Conservation (phyloP, 805 yeast species). For the Metschnikowia lochheadii region DNA sequence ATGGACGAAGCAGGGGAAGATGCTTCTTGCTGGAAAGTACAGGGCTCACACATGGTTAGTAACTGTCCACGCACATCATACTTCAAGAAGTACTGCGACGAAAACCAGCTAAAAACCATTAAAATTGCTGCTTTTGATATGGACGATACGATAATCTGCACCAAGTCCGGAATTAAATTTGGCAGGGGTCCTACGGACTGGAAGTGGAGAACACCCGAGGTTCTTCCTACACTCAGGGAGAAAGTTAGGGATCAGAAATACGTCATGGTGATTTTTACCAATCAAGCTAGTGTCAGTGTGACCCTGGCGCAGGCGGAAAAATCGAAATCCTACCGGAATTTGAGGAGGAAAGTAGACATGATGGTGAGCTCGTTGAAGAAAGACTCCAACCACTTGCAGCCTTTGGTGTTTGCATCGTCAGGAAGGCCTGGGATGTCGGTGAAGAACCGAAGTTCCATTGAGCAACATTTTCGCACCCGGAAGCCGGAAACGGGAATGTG, state of each 20-base stretch:
- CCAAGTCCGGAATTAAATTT: constrained; percentile 61
- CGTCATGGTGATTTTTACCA: constrained; percentile 69
- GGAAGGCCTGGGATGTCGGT: constrained; percentile 40
- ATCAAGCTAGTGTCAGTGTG: constrained; percentile 71
- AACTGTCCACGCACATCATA: constrained; percentile 29
- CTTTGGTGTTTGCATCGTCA: constrained; percentile 61
- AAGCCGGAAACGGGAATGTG: constrained; percentile 85
- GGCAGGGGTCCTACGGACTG: constrained; percentile 66
- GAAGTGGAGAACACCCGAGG: constrained; percentile 44
- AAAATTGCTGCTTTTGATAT: constrained; percentile 75
- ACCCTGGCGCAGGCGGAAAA: constrained; percentile 12
- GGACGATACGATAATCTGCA: constrained; percentile 70
- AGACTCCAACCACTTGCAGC: constrained; percentile 18
- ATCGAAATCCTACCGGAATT: constrained; percentile 36
- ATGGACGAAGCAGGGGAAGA: not conserved
- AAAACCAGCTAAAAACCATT: constrained; percentile 7
- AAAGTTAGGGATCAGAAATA: constrained; percentile 25
- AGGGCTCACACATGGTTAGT: constrained; percentile 43
- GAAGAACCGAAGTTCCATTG: constrained; percentile 22
- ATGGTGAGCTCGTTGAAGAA: constrained; percentile 31
- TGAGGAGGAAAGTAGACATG: constrained; percentile 39
- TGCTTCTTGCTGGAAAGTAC: constrained; percentile 26
- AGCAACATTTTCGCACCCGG: constrained; percentile 42
- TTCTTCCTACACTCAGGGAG: constrained; percentile 18
- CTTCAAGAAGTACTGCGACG: not conserved